Evolutionary conservation across 1,284 basidiomycete genomes (phyloP).

Genomic region (Spongiforma sp.): DNA sequence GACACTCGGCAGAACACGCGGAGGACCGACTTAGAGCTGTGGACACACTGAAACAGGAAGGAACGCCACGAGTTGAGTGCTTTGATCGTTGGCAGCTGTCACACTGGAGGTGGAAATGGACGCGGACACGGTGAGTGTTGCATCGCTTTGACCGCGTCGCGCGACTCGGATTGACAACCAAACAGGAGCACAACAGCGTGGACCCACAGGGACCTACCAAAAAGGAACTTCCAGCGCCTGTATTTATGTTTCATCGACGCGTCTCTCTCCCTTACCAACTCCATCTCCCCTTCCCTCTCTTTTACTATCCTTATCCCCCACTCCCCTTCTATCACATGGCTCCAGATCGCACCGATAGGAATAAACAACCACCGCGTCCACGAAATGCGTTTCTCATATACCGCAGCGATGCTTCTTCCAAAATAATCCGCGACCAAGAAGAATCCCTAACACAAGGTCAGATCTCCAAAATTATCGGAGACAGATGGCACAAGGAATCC

Average conservation of each 20-base stretch:
- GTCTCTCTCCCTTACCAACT: conserved; percentile 25
- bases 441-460: conserved; percentile 67
- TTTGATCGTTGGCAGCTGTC: too few relatives aligned
- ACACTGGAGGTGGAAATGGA: too few relatives aligned
- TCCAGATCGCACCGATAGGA: conserved; percentile 19
- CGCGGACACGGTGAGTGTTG: too few relatives aligned
- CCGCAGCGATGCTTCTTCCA: conserved; percentile 76
- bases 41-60: too few relatives aligned
- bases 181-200: conserved; percentile 39
- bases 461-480: conserved; percentile 73
- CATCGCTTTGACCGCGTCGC: too few relatives aligned
- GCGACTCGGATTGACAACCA: too few relatives aligned
- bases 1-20: too few relatives aligned
- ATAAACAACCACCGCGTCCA: conserved; percentile 65
- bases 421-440: conserved; percentile 45
- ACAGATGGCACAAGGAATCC: conserved; percentile 71
- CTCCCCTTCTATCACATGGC: conserved; percentile 22
- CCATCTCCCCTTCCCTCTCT: conserved; percentile 18
- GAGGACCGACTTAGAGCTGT: too few relatives aligned
- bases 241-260: conserved; percentile 34
- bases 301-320: too few relatives aligned
- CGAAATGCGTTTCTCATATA: conserved; percentile 95
- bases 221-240: conserved; percentile 26
- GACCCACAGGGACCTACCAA: conserved; percentile 42
- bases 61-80: too few relatives aligned